phyloP scores from a whole-genome alignment of 106 monocot genomes.

The Amphibolis antarctica region DNA sequence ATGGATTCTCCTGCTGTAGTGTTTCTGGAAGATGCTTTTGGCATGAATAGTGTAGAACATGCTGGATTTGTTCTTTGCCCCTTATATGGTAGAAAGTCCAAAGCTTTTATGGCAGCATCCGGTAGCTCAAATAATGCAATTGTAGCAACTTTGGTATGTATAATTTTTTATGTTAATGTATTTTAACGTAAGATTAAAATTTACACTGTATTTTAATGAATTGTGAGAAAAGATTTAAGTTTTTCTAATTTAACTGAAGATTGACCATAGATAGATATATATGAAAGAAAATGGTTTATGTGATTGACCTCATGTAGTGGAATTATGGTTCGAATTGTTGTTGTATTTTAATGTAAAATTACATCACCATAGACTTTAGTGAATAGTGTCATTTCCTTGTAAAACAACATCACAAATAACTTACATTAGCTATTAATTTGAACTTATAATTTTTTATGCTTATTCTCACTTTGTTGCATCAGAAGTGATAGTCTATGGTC shows the following conservation, averaged over 20 bases:
- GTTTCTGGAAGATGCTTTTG: slow-evolving; percentile 51
- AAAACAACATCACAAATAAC: not conserved
- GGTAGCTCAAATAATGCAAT: slow-evolving; percentile 58
- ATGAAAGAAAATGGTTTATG: too few relatives aligned
- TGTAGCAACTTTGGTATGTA: slow-evolving; percentile 64
- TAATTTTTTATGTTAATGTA: not conserved
- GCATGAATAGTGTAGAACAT: slow-evolving; percentile 52
- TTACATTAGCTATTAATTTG: too few relatives aligned
- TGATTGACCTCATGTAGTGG: too few relatives aligned
- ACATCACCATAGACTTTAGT: not conserved
- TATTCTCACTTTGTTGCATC: not conserved
- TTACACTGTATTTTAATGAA: too few relatives aligned
- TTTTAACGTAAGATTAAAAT: not conserved
- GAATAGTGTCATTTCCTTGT: not conserved
- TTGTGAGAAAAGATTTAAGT: too few relatives aligned
- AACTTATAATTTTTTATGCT: too few relatives aligned
- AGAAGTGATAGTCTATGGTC: not conserved
- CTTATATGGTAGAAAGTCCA: slow-evolving; percentile 78
- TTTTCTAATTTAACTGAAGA: too few relatives aligned
- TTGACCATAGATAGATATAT: too few relatives aligned
- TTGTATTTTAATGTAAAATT: not conserved
- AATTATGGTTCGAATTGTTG: too few relatives aligned
- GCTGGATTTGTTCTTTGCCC: slow-evolving; percentile 91
- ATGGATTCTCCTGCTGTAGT: slow-evolving; percentile 81
- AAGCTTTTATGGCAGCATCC: slow-evolving; percentile 73